A percentile compares a stretch with the other conserved stretches of the same genome.
phyloP scores from a whole-genome alignment of 257 asterid genomes.

The Leonotis leonurus region DNA sequence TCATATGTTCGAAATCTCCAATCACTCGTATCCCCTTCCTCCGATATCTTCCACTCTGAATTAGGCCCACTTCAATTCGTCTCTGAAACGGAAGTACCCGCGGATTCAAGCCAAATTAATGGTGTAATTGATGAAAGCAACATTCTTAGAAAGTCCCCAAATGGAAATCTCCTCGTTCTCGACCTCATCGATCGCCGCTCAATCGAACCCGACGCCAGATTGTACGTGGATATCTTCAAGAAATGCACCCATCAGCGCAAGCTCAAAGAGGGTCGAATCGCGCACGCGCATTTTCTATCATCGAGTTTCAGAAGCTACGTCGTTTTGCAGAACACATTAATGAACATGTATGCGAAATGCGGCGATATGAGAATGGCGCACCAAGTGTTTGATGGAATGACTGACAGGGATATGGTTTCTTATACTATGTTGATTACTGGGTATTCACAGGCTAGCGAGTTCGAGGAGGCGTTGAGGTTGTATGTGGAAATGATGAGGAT shows the following conservation, averaged over 20 bases:
- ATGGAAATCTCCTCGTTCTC: conserved; percentile 50
- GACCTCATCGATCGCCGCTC: conserved; percentile 50
- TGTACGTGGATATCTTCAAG: conserved; percentile 44
- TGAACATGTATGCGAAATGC: conserved; percentile 57
- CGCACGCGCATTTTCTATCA: conserved; percentile 48
- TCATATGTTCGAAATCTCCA: neutral
- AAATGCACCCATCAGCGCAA: conserved; percentile 46
- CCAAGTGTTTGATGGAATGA: conserved; percentile 66
- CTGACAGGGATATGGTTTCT: conserved; percentile 63
- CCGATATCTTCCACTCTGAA: conserved; percentile 15
- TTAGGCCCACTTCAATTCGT: conserved; percentile 9
- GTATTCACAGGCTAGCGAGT: conserved; percentile 48
- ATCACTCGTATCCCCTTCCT: neutral
- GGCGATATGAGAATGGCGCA: conserved; percentile 47
- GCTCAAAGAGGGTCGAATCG: conserved; percentile 43
- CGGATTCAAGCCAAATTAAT: neutral
- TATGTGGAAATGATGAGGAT: conserved; percentile 42
- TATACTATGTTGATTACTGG: conserved; percentile 71
- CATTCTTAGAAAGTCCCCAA: conserved; percentile 35
- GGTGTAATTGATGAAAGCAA: conserved; percentile 22
- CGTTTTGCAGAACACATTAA: conserved; percentile 35
- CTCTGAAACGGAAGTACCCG: neutral
- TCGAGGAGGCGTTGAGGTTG: conserved; percentile 34
- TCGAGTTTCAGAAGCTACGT: conserved; percentile 34
- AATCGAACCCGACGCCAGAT: conserved; percentile 38